phyloP scores from a whole-genome alignment of 805 yeast genomes.

The Starmera pachycereana region DNA sequence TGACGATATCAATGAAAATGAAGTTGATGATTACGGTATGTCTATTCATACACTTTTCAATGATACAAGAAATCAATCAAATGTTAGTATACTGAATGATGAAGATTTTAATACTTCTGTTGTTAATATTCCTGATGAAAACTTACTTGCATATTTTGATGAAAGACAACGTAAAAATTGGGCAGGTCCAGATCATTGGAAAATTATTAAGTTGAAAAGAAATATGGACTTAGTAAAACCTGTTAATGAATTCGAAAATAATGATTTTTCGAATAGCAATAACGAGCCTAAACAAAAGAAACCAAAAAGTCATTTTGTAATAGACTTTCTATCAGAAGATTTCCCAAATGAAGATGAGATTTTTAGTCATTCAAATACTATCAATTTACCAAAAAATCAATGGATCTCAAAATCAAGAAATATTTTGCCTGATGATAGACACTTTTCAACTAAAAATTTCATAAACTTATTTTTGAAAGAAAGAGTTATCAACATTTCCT shows the following conservation, averaged over 20 bases:
- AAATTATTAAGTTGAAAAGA: constrained; percentile 47
- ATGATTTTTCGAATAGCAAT: constrained; percentile 1
- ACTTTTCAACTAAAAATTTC: constrained; percentile 60
- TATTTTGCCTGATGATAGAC: constrained; percentile 63
- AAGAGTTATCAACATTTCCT: constrained; percentile 28
- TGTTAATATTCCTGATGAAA: constrained; percentile 36
- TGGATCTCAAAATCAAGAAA: constrained; percentile 33
- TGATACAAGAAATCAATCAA: constrained; percentile 12
- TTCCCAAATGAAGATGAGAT: constrained; percentile 26
- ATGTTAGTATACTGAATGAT: constrained; percentile 3
- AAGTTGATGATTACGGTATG: constrained; percentile 16
- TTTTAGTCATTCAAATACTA: constrained; percentile 25
- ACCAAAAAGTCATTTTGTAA: constrained; percentile 25
- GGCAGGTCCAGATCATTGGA: constrained; percentile 95
- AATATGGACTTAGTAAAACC: not conserved
- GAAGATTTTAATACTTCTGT: constrained; percentile 9
- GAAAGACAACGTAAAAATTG: constrained; percentile 57
- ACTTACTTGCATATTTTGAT: constrained; percentile 74
- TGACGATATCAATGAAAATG: constrained; percentile 11
- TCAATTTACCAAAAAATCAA: constrained; percentile 31
- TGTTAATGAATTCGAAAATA: not conserved
- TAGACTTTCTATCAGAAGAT: constrained; percentile 31
- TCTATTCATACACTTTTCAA: constrained; percentile 16
- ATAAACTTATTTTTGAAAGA: constrained; percentile 65
- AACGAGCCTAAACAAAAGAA: constrained; percentile 6